Percentiles rank a stretch among this genome's conserved stretches.
Conservation (phyloP, 148 eudicot species). For the Silene conica region DNA sequence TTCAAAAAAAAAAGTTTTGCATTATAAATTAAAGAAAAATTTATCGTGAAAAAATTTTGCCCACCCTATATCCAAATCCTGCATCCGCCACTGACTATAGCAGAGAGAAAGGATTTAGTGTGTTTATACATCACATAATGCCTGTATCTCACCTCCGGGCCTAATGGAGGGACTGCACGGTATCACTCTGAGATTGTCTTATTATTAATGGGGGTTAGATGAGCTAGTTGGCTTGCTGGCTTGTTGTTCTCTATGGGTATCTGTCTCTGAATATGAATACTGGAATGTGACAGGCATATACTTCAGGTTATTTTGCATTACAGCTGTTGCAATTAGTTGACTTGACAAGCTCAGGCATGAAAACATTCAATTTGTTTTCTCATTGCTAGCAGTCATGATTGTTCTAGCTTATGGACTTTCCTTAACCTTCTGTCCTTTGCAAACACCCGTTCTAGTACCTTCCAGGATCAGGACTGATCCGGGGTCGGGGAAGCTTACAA, state of each 20-base stretch:
- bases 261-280: background rate
- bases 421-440: background rate
- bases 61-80: too few species aligned
- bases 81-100: too few species aligned
- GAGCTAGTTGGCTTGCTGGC: background rate
- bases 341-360: background rate
- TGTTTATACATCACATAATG: too few species aligned
- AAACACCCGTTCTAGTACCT: background rate
- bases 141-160: background rate
- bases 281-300: background rate
- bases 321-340: background rate
- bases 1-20: too few species aligned
- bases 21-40: too few species aligned
- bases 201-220: background rate
- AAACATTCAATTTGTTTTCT: background rate
- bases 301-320: background rate
- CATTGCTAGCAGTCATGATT: background rate
- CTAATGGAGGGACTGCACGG: background rate
- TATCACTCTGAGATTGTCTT: background rate
- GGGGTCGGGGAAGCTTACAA: background rate
- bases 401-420: background rate
- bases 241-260: background rate
- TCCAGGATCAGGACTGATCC: background rate
- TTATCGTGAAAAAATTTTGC: too few species aligned
- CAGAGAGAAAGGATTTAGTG: too few species aligned